These are phyloP conservation scores for Ophiosphaerella narmari DNA, from an alignment of 2,329 filamentous ascomycete genomes.

Conservation along the genomic window DNA sequence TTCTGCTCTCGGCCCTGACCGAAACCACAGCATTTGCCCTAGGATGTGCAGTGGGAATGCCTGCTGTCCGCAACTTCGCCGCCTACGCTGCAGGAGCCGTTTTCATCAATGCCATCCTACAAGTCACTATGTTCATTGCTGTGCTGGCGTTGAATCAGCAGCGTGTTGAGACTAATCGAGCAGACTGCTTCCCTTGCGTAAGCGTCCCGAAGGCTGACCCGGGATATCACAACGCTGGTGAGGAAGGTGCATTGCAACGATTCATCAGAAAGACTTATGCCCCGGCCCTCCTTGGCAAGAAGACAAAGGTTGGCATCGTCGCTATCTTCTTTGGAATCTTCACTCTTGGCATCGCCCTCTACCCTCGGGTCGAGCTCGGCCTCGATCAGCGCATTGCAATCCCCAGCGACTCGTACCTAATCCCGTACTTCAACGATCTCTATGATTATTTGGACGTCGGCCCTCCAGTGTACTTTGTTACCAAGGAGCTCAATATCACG, in stretches of 20 bases:
- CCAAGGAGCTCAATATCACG: slow-evolving; percentile 78
- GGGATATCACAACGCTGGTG: slow-evolving; percentile 72
- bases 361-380: slow-evolving; percentile 83
- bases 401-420: slow-evolving; percentile 90
- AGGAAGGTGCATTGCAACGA: slow-evolving; percentile 80
- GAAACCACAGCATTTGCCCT: slow-evolving; percentile 93
- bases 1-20: slow-evolving; percentile 90
- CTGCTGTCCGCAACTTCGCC: slow-evolving; percentile 95
- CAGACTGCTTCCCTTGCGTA: slow-evolving; percentile 90
- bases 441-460: slow-evolving; percentile 91
- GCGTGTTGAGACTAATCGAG: slow-evolving; percentile 83
- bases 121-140: slow-evolving; percentile 96
- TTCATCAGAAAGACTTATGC: slow-evolving; percentile 93
- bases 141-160: slow-evolving; percentile 89
- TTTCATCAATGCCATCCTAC: slow-evolving; percentile 93
- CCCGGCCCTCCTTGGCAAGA: slow-evolving; percentile 76
- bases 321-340: slow-evolving; percentile 86
- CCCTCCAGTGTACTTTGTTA: slow-evolving; percentile 95
- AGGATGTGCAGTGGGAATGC: slow-evolving; percentile 95
- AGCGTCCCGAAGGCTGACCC: slow-evolving; percentile 75
- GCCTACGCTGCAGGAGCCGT: slow-evolving; percentile 95
- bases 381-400: slow-evolving; percentile 94
- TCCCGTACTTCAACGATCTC: slow-evolving; percentile 94
- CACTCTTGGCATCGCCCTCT: slow-evolving; percentile 79
- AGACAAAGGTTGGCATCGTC: slow-evolving; percentile 76